Evolutionary conservation across 352 stramenopile species (phyloP), one percentile per base, ranked within the genome.

Genomic region (Phytopythium sindhum): DNA sequence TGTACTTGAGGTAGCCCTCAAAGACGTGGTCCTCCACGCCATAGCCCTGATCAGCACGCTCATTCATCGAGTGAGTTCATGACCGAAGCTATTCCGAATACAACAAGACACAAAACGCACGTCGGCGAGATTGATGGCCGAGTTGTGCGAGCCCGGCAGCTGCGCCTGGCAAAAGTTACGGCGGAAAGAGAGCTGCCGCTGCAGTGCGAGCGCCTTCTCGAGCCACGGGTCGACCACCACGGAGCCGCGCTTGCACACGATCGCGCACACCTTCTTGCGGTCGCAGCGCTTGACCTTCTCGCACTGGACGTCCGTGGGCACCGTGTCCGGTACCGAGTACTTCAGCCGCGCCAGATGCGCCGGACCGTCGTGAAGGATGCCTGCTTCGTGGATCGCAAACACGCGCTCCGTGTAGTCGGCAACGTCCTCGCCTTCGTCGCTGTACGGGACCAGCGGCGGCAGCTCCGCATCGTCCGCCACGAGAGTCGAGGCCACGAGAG

Each of bases 21-120:
- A 84, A 89, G 26, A 89, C 75, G 60, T 89, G 80, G 50, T 89
- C 80, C 65, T 89, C 80, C 8, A 89, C 69, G 17, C 80, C 80
- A 29, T 89, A 89, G 21, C 80, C 80, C 77, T 89, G 65, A 19
- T 19, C 28, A 41, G 31, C n/a, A 60, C 39, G 2, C 28, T 0
- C 14, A n/a, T 8, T 0, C 7, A 19, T 15, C 15, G 6, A 39
- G 33, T 39, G 10, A 39, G 33, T 39, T 39, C 33, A 39, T 10
- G 14, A 10, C 10, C 1, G 33, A 6, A 39, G 33, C 33, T 15
- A 15, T 37, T 9, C 31, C 31, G 4, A 37, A 37, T 4, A 9
- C 31, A 37, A 9, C 31, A 9, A 37, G 31, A 4, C 31, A 37
- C 31, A 4, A 37, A 10, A 37, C 31, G 24, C 71, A 83, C 75